Base-by-base conservation (phyloP, 2,329 filamentous ascomycete species). In the Diaporthe vexans region DNA sequence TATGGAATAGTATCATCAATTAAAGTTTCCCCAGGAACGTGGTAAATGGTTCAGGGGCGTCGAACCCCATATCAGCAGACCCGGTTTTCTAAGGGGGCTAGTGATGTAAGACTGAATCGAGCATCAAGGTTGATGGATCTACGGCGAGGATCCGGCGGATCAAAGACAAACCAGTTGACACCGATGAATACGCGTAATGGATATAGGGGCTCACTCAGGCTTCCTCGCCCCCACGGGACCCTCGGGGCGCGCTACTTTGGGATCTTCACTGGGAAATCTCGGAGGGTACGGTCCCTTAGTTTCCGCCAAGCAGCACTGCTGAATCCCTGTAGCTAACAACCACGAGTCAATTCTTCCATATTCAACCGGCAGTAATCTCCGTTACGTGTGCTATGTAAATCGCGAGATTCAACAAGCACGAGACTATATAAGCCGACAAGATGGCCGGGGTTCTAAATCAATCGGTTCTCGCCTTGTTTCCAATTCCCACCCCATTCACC, bases 311-410 rank as follows among this genome's bases (percentile, higher is more conserved):
- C 54, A 43, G 63, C 46, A 52, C 4, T 9, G 29, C 46, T 67
- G 4, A 52, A 37, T 48, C 46, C 61, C 61, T 67, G 61, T 35
- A 51, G 26, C 43, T 37, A n/a, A 43, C 61, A n/a, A 43, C 61
- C 61, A 24, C 43, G 68, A 71, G 26, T 71, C 37, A 71, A 74
- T 72, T 74, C 52, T 74, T 59, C 73, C 73, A 74, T n/a, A 74
- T 74, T 74, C 37, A 72, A 51, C 69, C 73, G 73, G 73, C 43
- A 24, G 29, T 35, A 43, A 59, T 72, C 43, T 74, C 73, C 59
- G 59, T 56, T 33, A 43, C 65, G 56, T 67, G 63, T 65, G 63
- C 63, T 67, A 46, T 29, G 40, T 37, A 40, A 37, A 71, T 61
- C 69, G 69, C 33, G 26, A 59, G 21, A 37, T 61, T 33, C n/a